Conservation (phyloP, 2,329 filamentous ascomycete species). For the Hypocreales sp. region DNA sequence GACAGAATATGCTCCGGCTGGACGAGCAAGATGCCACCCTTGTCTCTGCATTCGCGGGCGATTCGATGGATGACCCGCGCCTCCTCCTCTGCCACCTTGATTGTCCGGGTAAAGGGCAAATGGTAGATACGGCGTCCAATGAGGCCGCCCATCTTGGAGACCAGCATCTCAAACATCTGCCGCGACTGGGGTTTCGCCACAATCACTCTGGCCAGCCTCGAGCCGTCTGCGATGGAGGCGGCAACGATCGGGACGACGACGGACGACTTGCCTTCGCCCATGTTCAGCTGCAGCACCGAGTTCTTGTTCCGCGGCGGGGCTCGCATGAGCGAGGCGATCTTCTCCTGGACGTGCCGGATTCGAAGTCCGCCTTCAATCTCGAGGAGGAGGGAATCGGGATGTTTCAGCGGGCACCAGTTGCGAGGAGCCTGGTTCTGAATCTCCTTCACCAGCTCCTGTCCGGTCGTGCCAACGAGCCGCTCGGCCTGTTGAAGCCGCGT, state of each 20-base stretch:
- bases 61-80: conserved; percentile 19
- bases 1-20: conserved; percentile 49
- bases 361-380: conserved; percentile 46
- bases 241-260: conserved; percentile 51
- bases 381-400: conserved; percentile 44
- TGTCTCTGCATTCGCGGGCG: conserved; percentile 25
- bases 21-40: conserved; percentile 37
- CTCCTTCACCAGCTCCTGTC: conserved; percentile 20
- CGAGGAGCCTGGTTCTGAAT: conserved; percentile 30
- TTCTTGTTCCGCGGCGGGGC: conserved; percentile 21
- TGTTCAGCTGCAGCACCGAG: conserved; percentile 47
- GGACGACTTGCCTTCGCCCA: conserved; percentile 53
- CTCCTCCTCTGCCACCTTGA: conserved; percentile 16
- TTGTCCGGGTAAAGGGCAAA: conserved; percentile 11
- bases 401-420: conserved; percentile 33
- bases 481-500: conserved; percentile 21
- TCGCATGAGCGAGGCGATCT: conserved; percentile 41
- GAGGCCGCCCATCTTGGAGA: conserved; percentile 37
- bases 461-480: conserved; percentile 15
- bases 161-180: conserved; percentile 43
- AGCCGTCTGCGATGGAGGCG: conserved; percentile 30
- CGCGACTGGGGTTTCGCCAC: conserved; percentile 39
- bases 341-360: conserved; percentile 40
- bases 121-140: conserved; percentile 10
- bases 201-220: conserved; percentile 35